Percentiles rank a stretch among this genome's conserved stretches.
phyloP scores from a whole-genome alignment of 306 rosid species.

The Cotoneaster glaucophyllus region DNA sequence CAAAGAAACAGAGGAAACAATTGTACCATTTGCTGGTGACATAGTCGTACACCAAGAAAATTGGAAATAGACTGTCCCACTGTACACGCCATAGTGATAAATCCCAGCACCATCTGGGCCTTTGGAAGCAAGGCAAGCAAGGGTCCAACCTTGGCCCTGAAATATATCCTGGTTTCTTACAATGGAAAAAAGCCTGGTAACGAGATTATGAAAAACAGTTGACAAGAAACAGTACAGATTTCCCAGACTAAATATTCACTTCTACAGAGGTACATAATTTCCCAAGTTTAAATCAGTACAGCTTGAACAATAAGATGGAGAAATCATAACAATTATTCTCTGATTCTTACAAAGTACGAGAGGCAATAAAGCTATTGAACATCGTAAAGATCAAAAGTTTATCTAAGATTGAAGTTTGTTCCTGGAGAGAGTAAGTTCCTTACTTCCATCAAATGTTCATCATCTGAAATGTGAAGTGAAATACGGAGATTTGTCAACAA shows the following conservation, averaged over 20 bases:
- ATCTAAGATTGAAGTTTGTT: slow-evolving; percentile 21
- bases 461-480: slow-evolving; percentile 76
- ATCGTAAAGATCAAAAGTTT: slow-evolving; percentile 4
- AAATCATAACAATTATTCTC: not conserved
- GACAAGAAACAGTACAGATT: not conserved
- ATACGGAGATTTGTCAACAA: slow-evolving; percentile 76
- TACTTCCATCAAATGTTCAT: slow-evolving; percentile 66
- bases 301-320: not conserved
- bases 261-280: not conserved
- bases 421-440: slow-evolving; percentile 37
- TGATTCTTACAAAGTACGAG: slow-evolving; percentile 14
- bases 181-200: not conserved
- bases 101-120: slow-evolving; percentile 28
- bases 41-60: slow-evolving; percentile 2
- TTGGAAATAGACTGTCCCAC: slow-evolving; percentile 13
- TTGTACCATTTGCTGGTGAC: slow-evolving; percentile 6
- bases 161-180: slow-evolving; percentile 13
- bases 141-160: slow-evolving; percentile 49
- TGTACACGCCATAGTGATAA: slow-evolving; percentile 10
- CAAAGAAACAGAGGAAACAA: slow-evolving; percentile 6
- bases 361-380: slow-evolving; percentile 1
- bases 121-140: slow-evolving; percentile 35
- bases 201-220: not conserved
- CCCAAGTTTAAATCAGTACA: slow-evolving; percentile 1
- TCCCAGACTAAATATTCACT: not conserved